phyloP scores from a whole-genome alignment of 163 green algal genomes.

The Dunaliella salina region DNA sequence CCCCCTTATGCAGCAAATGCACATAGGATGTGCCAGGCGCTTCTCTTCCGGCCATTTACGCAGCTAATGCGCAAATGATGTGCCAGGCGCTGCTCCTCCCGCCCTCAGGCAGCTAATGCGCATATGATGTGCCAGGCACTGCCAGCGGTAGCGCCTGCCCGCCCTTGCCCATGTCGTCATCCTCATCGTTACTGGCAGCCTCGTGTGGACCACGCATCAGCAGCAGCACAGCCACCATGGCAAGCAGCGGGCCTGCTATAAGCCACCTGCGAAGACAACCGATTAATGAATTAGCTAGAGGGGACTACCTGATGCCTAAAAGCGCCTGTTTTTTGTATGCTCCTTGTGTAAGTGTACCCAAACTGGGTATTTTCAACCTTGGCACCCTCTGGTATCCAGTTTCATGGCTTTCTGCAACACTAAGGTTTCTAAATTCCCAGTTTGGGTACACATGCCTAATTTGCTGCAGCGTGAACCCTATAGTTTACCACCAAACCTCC shows the following conservation, averaged over 20 bases:
- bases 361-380: too few species aligned
- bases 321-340: background rate
- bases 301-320: background rate
- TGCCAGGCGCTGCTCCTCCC: background rate
- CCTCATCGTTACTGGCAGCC: background rate
- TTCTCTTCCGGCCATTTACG: background rate
- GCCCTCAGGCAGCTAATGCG: background rate
- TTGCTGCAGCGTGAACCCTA: too few species aligned
- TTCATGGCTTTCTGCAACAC: too few species aligned
- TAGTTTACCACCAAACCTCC: too few species aligned
- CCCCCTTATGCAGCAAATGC: background rate
- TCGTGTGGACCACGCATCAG: background rate
- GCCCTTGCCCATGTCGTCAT: background rate
- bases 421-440: too few species aligned
- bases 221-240: conserved; percentile 11
- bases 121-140: background rate
- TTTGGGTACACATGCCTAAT: too few species aligned
- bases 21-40: background rate
- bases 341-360: too few species aligned
- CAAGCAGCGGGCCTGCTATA: conserved; percentile 13
- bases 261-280: background rate
- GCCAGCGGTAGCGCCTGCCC: background rate
- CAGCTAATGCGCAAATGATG: background rate
- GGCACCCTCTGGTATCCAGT: too few species aligned
- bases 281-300: background rate